Base-by-base conservation (phyloP, 1,139 yeast genomes). In the Yamadazyma siamensis region DNA sequence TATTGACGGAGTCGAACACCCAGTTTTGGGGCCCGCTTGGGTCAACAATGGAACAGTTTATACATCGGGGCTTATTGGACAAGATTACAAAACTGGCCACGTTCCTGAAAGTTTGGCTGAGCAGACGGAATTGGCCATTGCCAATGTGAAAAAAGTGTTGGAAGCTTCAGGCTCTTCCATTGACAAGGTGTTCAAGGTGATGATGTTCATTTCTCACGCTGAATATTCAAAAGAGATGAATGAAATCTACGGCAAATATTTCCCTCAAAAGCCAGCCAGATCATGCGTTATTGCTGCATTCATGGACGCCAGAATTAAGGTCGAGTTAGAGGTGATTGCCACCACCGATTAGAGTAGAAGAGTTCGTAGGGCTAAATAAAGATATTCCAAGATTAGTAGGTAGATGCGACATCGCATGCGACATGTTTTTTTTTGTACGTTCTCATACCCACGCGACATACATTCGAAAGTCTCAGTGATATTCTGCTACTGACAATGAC, bases 191-290 rank as follows among this genome's bases (percentile, higher is more conserved):
- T 49, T 76, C 49, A 76, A 76, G 54, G 78, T 74, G 6, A 52
- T 70, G 40, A 59, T 74, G 44, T 74, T 74, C 51, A 62, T 76
- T 32, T 57, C 65, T 24, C 65, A 72, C 44, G 62, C 66, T 29
- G 57, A 56, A 26, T 67, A 72, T 48, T 63, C 71, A 22, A 52
- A 64, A 13, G 56, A 50, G 19, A 63, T 76, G 47, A 75, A 74
- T 50, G 52, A 59, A 33, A 63, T 75, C 23, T 75, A 75, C 49
- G 64, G 59, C 15, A 56, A 63, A 41, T 58, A 66, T 47, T 71
- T 75, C 49, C 55, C 61, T 3, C 61, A 62, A 31, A 62, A 63
- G 46, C 82, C 82, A n/a, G 73, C 76, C 17, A 61, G 82, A 54
- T 65, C 75, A 31, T 74, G 80, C 47, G 67, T 75, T 17, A 61